Evolutionary conservation across 2,329 filamentous ascomycete genomes (phyloP), one percentile per base, ranked within the genome.

Genomic region (Colletotrichum eleusines): DNA sequence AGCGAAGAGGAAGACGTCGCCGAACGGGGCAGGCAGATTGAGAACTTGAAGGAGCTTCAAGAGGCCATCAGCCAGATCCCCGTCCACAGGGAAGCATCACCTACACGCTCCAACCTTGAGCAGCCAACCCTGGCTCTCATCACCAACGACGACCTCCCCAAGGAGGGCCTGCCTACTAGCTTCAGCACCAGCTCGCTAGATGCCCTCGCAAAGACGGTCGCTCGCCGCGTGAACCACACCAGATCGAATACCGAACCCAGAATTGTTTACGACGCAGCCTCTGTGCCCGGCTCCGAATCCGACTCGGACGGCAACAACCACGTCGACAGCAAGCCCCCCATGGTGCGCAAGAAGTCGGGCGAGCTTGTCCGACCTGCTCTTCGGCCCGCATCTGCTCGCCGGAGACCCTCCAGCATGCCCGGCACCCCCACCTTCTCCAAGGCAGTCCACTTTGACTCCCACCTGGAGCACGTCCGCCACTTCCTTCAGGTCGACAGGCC

Each of bases 321-420:
- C 66, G 76, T 87, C 72, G 81, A 79, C 73, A 86, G 84, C 76
- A 97, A 96, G 82, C 94, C 95, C n/a, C 90, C 91, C 64, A 97
- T 98, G 90, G 91, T 99, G 14, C 91, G 96, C 76, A 99, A 99
- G 85, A 99, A 99, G 87, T 98, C 96, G 48, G 96, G 96, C 42
- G 96, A 99, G 82, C 87, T 99, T 44, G 96, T 99, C 69, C 91
- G 96, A 76, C 96, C 96, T 16, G 96, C 96, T 26, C 88, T 99
- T 62, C 91, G 96, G 61, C 90, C 92, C 48, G 86, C 93, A 16
- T 93, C 92, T n/a, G 48, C 48, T 35, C 88, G 89, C 74, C 88
- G 94, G 74, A 89, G 96, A 69, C 95, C 95, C 0, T 97, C 94
- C 4, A 98, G 95, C 83, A 97, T 98, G 94, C 96, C 96, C 11